Base-by-base conservation (phyloP, 768 basidiomycete species). In the Leccinum boreale region DNA sequence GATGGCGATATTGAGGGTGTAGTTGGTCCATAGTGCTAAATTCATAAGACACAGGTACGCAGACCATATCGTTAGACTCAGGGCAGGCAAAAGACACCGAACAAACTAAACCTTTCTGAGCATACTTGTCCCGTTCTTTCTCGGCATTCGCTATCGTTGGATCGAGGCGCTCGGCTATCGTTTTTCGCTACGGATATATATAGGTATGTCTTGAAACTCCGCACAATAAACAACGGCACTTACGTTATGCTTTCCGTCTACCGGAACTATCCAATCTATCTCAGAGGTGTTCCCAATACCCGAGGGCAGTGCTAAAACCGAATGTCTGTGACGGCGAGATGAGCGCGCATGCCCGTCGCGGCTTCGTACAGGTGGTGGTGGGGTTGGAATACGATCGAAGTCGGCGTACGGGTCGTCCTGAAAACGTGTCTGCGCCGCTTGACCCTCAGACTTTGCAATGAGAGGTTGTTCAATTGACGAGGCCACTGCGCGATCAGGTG, bases 111-210 rank as follows among this genome's bases (percentile, higher is more conserved):
- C 83, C 85, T 70, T 81, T 81, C 24, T 62, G 48, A 0, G 75
- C 74, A 54, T 77, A 82, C 53, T 80, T 84, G 23, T 72, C 68
- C 54, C 76, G 76, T 62, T 85, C 81, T 0, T n/a, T 15, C 10
- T 65, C 65, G 0, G 88, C 88, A 3, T 74, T 69, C 0, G 72
- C 60, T 5, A 88, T 66, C 0, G 86, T 89, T 4, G 83, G 82
- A 21, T 74, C 47, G 4, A 90, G 69, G 4, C 87, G 79, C 52
- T 85, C 81, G 7, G 75, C 75, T 1, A 85, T 69, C 0, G 80
- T 81, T 54, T 63, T 75, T 28, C 70, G 73, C 49, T 71, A 26
- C 4, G 58, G 14, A 50, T 23, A 21, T 7, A 33, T 29, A 3
- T 24, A 21, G 31, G 17, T 6, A 36, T 17, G 5, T 39, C 14